These are phyloP conservation scores for Talaromyces sp. DNA, from an alignment of 2,329 filamentous ascomycete genomes.

Conservation along the genomic window DNA sequence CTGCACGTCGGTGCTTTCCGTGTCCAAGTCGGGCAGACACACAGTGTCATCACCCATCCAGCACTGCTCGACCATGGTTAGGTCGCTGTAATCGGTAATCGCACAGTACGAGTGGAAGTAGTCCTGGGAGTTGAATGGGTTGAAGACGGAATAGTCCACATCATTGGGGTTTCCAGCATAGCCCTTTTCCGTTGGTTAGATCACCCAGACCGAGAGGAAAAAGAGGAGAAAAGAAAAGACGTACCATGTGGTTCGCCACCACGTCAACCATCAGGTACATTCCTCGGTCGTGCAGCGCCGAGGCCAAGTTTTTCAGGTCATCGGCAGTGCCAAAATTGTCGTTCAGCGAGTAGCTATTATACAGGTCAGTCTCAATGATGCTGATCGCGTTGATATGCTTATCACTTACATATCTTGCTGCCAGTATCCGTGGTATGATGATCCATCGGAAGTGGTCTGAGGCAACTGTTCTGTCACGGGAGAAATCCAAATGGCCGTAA, in stretches of 20 bases:
- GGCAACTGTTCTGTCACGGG: constrained; percentile 37
- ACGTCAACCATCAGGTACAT: constrained; percentile 61
- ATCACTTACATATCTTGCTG: constrained; percentile 40
- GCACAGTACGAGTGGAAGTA: constrained; percentile 58
- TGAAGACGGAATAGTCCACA: constrained; percentile 49
- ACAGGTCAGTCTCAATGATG: background rate
- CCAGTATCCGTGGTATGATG: constrained; percentile 47
- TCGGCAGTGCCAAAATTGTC: constrained; percentile 52
- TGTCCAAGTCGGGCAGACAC: constrained; percentile 59
- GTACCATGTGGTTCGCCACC: constrained; percentile 51
- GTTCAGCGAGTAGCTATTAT: constrained; percentile 47
- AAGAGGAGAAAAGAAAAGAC: background rate
- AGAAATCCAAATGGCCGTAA: constrained; percentile 46
- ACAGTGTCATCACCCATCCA: constrained; percentile 51
- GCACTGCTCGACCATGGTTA: constrained; percentile 43
- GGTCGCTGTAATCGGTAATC: constrained; percentile 48
- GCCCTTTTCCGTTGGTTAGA: constrained; percentile 16
- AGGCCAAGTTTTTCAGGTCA: constrained; percentile 53
- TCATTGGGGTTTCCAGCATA: constrained; percentile 42
- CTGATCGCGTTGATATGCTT: background rate
- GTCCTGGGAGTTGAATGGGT: constrained; percentile 49
- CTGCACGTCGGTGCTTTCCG: constrained; percentile 45
- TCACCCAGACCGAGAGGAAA: background rate
- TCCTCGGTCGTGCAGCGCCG: constrained; percentile 48
- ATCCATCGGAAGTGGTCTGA: constrained; percentile 30